Conservation (phyloP, 1,284 basidiomycete species). For the Cutaneotrichosporon cavernicola region DNA sequence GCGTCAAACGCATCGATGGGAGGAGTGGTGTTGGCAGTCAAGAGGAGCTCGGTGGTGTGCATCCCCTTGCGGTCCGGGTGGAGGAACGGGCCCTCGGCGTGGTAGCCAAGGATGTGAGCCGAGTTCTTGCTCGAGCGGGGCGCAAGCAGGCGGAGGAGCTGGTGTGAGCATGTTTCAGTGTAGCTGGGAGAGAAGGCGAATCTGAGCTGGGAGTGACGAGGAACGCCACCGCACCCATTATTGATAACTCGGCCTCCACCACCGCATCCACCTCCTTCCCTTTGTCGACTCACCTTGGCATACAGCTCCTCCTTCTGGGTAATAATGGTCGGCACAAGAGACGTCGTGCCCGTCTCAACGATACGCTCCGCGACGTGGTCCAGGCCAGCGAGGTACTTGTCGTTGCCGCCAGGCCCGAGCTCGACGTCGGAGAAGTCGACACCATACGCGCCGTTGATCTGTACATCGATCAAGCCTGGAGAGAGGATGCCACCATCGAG, state of each 20-base stretch:
- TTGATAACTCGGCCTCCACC: not conserved
- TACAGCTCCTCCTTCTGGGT: constrained; percentile 46
- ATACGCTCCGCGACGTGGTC: constrained; percentile 70
- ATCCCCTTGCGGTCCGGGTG: constrained; percentile 68
- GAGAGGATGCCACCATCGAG: constrained; percentile 69
- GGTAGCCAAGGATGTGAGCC: constrained; percentile 77
- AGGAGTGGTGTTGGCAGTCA: constrained; percentile 55
- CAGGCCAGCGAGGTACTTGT: constrained; percentile 66
- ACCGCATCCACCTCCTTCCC: not conserved
- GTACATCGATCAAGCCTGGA: constrained; percentile 76
- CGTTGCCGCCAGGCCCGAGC: constrained; percentile 65
- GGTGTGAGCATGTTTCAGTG: constrained; percentile 3
- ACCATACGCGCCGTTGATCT: constrained; percentile 72
- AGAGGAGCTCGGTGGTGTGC: constrained; percentile 68
- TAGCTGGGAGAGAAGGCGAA: not conserved
- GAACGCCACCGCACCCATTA: not conserved
- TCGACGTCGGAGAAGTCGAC: constrained; percentile 75
- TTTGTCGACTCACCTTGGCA: constrained; percentile 51
- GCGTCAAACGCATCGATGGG: constrained; percentile 61
- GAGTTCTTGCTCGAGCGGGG: constrained; percentile 31
- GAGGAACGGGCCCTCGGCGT: constrained; percentile 86
- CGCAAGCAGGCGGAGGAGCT: constrained; percentile 56
- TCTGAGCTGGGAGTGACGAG: not conserved
- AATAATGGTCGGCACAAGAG: constrained; percentile 69
- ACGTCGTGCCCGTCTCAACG: constrained; percentile 82